A percentile compares a stretch with the other conserved stretches of the same genome.
Evolutionary conservation across 2,329 filamentous ascomycete species (phyloP).

Genomic region (Cladosporium sp.): DNA sequence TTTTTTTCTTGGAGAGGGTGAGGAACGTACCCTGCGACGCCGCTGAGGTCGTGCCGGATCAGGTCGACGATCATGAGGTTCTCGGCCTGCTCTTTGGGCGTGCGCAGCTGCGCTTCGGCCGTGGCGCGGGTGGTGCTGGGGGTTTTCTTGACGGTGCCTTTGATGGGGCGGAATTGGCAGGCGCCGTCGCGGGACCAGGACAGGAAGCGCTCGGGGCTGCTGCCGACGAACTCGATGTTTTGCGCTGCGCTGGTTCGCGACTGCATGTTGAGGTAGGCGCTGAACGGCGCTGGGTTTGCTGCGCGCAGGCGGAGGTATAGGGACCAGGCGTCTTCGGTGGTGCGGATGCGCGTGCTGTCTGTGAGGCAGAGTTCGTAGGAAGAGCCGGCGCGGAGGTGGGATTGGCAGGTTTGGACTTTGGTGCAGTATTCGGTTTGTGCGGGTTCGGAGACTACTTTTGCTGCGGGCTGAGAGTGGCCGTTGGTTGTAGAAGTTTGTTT

Average conservation of each 20-base stretch:
- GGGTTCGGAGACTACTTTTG: slow-evolving; percentile 17
- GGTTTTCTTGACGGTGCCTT: slow-evolving; percentile 85
- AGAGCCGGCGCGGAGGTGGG: slow-evolving; percentile 66
- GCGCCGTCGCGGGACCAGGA: slow-evolving; percentile 55
- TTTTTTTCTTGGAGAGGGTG: neutral
- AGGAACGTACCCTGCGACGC: slow-evolving; percentile 60
- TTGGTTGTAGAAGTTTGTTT: neutral
- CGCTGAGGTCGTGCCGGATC: slow-evolving; percentile 86
- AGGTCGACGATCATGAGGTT: slow-evolving; percentile 98
- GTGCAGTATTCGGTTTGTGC: slow-evolving; percentile 49
- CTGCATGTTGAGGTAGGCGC: slow-evolving; percentile 70
- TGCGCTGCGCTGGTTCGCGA: slow-evolving; percentile 19
- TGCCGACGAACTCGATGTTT: slow-evolving; percentile 63
- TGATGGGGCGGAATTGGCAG: slow-evolving; percentile 86
- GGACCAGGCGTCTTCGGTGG: slow-evolving; percentile 47
- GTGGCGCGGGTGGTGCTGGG: slow-evolving; percentile 61
- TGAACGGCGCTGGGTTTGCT: slow-evolving; percentile 76
- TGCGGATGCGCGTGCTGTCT: slow-evolving; percentile 60
- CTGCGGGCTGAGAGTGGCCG: neutral
- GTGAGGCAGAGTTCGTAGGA: slow-evolving; percentile 85
- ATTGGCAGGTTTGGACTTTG: slow-evolving; percentile 64
- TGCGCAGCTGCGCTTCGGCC: slow-evolving; percentile 65
- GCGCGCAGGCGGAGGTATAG: slow-evolving; percentile 65
- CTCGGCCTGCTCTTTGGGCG: slow-evolving; percentile 87
- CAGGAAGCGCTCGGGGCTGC: slow-evolving; percentile 85